Evolutionary conservation across 257 asterid species (phyloP).

Genomic region (Catharanthus roseus): DNA sequence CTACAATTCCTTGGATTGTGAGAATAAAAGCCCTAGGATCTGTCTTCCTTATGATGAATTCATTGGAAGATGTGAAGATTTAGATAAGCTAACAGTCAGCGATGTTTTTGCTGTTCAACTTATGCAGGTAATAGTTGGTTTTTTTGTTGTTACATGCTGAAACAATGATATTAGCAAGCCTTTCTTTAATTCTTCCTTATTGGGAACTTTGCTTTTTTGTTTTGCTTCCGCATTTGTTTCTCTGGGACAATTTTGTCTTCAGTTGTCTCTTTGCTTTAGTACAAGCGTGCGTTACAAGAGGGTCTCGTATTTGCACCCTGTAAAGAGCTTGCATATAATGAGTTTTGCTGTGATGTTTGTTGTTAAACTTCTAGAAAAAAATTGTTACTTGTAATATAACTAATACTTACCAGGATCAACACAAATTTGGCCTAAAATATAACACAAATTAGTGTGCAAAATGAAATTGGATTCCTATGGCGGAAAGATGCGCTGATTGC

Average conservation of each 20-base stretch:
- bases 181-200: neutral
- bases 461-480: neutral
- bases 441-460: neutral
- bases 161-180: neutral
- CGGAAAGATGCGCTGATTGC: neutral
- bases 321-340: neutral
- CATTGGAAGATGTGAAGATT: constrained; percentile 68
- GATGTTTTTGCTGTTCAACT: constrained; percentile 97
- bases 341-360: neutral
- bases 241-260: neutral
- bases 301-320: neutral
- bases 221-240: neutral
- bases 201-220: neutral
- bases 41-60: constrained; percentile 63
- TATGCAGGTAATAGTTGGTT: constrained; percentile 66
- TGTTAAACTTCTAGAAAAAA: neutral
- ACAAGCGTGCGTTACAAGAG: neutral
- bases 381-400: neutral
- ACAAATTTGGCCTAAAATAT: neutral
- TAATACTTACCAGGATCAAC: neutral
- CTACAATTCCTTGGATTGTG: constrained; percentile 54
- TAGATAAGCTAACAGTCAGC: constrained; percentile 77
- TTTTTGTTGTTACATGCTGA: constrained; percentile 8
- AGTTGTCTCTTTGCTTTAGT: neutral
- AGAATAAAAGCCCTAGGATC: constrained; percentile 32